Base-by-base conservation (phyloP, 345 rosid genomes). In the Aethionema arabicum region DNA sequence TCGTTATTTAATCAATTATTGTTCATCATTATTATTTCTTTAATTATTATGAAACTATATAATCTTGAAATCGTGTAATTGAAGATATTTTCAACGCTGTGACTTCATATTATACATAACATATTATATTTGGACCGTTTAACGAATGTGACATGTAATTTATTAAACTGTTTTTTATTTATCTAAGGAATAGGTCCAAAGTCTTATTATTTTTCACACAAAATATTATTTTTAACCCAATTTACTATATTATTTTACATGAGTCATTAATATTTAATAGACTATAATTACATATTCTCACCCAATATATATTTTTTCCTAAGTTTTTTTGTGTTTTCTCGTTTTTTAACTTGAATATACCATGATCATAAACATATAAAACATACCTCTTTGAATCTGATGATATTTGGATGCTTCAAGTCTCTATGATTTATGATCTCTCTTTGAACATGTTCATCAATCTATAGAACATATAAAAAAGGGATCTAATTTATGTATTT, bases 401-500 rank as follows among this genome's bases (percentile, higher is more conserved):
- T 80, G 48, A 91, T 91, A 64, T 91, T 88, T 4, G 92, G 92
- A 68, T 91, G 98, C 69, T 87, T 86, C 55, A 88, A 79, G 63
- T 92, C 80, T 66, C 98, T 84, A 71, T 88, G 98, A 72, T 88
- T 91, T 72, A 88, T 91, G 61, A 91, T 91, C 83, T 91, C 98
- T 71, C 98, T 84, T 65, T 87, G 95, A 21, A 91, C 96, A 74
- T 86, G 90, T 77, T 91, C 92, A 74, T 91, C 96, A 59, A 91
- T 88, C 98, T 88, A 81, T 45, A 68, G 16, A 65, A 30, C 15
- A 32, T 11, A 44, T 29, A 32, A n/a, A 51, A 30, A 54, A 5
- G 6, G 11, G 46, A 48, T 38, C 44, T 38, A 31, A 33, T 49
- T 35, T 7, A 66, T 52, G 30, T 16, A 55, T 7, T 21, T 8